phyloP scores from a whole-genome alignment of 352 stramenopile species.

The Poterioochromonas sp. region DNA sequence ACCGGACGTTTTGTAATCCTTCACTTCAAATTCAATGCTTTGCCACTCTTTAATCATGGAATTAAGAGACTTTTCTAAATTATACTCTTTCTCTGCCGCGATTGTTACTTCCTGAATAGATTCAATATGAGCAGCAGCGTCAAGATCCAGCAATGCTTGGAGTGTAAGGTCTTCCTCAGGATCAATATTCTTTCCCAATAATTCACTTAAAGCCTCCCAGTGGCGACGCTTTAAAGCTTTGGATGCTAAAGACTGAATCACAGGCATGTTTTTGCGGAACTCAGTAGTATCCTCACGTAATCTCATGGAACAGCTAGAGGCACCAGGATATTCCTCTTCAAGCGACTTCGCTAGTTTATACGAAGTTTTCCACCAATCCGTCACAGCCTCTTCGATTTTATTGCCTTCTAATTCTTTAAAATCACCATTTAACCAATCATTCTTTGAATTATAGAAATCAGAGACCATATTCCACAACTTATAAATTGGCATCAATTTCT shows the following conservation, averaged over 20 bases:
- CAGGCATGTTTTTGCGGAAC: constrained; percentile 76
- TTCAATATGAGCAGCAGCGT: constrained; percentile 76
- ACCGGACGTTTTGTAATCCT: constrained; percentile 77
- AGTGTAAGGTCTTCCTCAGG: constrained; percentile 79
- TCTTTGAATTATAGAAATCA: constrained; percentile 77
- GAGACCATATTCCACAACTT: constrained; percentile 88
- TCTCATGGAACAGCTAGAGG: constrained; percentile 67
- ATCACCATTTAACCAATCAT: constrained; percentile 77
- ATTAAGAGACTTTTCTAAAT: constrained; percentile 78
- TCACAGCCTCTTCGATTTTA: constrained; percentile 74
- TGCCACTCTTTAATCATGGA: constrained; percentile 86
- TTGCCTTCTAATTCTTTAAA: constrained; percentile 76
- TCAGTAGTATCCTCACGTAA: constrained; percentile 77
- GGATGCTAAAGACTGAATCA: constrained; percentile 77
- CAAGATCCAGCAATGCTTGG: constrained; percentile 74
- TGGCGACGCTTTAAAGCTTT: constrained; percentile 79
- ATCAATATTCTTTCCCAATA: constrained; percentile 73
- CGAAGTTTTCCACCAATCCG: constrained; percentile 80
- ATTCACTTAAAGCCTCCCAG: constrained; percentile 75
- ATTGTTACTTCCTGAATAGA: constrained; percentile 57
- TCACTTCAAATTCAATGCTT: constrained; percentile 79
- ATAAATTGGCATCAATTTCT: constrained; percentile 75
- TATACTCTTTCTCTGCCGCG: constrained; percentile 87
- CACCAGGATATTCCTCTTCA: constrained; percentile 70
- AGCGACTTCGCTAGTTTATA: constrained; percentile 79